Evolutionary conservation across 768 basidiomycete genomes (phyloP).

Genomic region (Cubamyces lactineus): DNA sequence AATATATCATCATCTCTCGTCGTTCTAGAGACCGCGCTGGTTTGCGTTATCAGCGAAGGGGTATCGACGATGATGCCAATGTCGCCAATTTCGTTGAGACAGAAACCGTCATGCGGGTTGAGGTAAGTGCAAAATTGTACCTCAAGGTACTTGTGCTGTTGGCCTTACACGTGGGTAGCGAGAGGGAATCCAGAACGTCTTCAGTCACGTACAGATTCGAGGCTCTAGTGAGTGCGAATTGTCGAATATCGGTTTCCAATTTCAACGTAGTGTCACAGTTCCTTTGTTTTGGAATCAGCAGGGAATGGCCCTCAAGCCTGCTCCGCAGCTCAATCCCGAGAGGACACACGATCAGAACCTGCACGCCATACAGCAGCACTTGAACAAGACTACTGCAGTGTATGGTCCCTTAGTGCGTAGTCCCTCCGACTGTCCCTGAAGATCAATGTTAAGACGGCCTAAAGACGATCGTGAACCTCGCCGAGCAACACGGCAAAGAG

Average conservation of each 20-base stretch:
- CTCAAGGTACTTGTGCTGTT: not conserved
- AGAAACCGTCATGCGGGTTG: constrained; percentile 83
- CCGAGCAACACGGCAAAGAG: constrained; percentile 91
- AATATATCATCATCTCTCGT: constrained; percentile 84
- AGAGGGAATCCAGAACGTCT: constrained; percentile 74
- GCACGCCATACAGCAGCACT: constrained; percentile 73
- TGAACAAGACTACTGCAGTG: constrained; percentile 59
- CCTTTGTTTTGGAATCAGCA: constrained; percentile 93
- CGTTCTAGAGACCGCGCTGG: constrained; percentile 90
- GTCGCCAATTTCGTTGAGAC: constrained; percentile 98
- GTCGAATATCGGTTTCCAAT: not conserved
- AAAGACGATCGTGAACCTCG: constrained; percentile 85
- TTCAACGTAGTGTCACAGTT: constrained; percentile 48
- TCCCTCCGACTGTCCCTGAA: not conserved
- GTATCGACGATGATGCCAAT: constrained; percentile 89
- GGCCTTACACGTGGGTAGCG: constrained; percentile 48
- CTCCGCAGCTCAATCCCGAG: constrained; percentile 76
- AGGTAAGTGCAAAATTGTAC: constrained; percentile 49
- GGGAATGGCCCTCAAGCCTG: constrained; percentile 85
- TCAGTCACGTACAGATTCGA: constrained; percentile 88
- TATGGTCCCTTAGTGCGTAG: constrained; percentile 80
- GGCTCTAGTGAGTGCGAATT: constrained; percentile 73
- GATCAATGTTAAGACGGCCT: not conserved
- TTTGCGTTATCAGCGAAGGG: constrained; percentile 90
- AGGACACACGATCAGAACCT: constrained; percentile 73